Conservation (phyloP, 1,139 yeast genomes). For the Pichia cactophila region DNA sequence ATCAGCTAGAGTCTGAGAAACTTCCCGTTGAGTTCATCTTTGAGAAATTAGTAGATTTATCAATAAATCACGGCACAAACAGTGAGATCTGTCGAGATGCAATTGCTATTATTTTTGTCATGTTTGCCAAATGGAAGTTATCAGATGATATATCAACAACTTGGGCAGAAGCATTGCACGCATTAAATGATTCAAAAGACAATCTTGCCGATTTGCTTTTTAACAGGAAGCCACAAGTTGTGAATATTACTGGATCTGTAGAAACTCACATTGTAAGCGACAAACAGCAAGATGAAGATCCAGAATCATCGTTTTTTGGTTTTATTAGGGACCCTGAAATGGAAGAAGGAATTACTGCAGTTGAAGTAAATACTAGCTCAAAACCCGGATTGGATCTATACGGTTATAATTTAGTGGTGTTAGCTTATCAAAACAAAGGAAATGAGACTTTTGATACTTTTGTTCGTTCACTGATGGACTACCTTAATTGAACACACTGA, state of each 20-base stretch:
- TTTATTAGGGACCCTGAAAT: slow-evolving; percentile 23
- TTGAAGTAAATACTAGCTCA: slow-evolving; percentile 2
- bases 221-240: neutral
- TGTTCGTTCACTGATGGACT: slow-evolving; percentile 10
- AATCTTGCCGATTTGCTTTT: slow-evolving; percentile 4
- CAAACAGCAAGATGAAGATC: neutral
- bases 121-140: slow-evolving; percentile 16
- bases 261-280: neutral
- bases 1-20: neutral
- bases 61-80: neutral
- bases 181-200: slow-evolving; percentile 2
- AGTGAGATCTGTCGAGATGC: slow-evolving; percentile 9
- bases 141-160: slow-evolving; percentile 2
- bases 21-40: slow-evolving; percentile 9
- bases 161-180: slow-evolving; percentile 9
- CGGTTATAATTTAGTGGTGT: slow-evolving; percentile 5
- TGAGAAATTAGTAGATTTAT: slow-evolving; percentile 3
- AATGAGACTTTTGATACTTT: slow-evolving; percentile 4
- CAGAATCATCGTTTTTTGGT: slow-evolving; percentile 24
- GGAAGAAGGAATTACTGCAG: slow-evolving; percentile 2
- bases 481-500: slow-evolving; percentile 3
- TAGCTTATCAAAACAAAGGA: slow-evolving; percentile 9
- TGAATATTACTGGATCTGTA: neutral
- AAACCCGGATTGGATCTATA: slow-evolving; percentile 7
- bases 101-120: slow-evolving; percentile 14